Evolutionary conservation across 164 flowering plant species (phyloP).

Genomic region (Umbilicus rupestris): DNA sequence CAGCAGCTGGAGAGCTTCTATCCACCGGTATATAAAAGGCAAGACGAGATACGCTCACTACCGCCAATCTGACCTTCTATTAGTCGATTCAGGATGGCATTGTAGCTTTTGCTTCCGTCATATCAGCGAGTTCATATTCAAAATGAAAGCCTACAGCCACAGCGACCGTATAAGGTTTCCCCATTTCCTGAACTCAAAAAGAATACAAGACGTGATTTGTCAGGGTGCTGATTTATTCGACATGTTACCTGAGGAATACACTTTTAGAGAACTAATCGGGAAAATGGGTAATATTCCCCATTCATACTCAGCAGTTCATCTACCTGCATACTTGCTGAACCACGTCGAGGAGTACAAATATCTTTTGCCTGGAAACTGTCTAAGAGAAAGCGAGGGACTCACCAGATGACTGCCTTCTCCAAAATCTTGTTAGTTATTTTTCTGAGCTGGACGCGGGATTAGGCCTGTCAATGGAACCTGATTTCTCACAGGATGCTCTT

Average conservation of each 20-base stretch:
- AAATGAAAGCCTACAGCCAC: slow-evolving; percentile 3
- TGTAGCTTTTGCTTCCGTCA: neutral
- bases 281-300: neutral
- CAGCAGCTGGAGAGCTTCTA: slow-evolving; percentile 3
- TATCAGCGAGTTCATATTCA: slow-evolving; percentile 1
- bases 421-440: too few species aligned
- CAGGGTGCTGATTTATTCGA: neutral
- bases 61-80: neutral
- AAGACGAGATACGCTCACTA: neutral
- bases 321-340: neutral
- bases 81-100: slow-evolving; percentile 1
- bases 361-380: neutral
- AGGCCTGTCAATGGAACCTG: too few species aligned
- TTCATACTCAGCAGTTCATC: slow-evolving; percentile 4
- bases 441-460: too few species aligned
- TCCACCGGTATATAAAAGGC: neutral
- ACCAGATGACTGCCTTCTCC: too few species aligned
- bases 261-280: neutral
- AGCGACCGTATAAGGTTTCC: neutral
- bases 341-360: neutral
- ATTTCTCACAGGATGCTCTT: too few species aligned
- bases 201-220: neutral
- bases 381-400: neutral
- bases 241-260: slow-evolving; percentile 1
- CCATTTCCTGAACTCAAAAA: neutral